Conservation (phyloP, 768 basidiomycete genomes). For the Lactifluus subvellereus region DNA sequence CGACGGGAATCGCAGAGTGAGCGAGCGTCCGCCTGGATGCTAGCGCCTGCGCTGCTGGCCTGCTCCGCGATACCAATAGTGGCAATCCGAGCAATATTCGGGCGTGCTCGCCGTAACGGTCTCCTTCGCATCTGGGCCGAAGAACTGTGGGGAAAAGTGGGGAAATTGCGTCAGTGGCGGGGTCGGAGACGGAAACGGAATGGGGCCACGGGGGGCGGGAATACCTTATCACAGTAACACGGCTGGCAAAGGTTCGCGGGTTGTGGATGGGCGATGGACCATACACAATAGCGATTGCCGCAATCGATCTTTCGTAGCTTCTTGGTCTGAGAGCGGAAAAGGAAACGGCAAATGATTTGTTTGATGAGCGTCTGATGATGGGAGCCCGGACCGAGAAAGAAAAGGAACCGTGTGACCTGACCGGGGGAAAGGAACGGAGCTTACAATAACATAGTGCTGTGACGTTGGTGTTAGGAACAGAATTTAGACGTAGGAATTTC, state of each 20-base stretch:
- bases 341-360: background rate
- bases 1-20: background rate
- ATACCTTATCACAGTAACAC: conserved; percentile 42
- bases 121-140: conserved; percentile 65
- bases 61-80: conserved; percentile 28
- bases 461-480: conserved; percentile 19
- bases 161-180: conserved; percentile 8
- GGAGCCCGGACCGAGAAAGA: conserved; percentile 3
- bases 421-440: conserved; percentile 28
- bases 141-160: conserved; percentile 43
- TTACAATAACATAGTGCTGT: conserved; percentile 65
- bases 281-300: conserved; percentile 37
- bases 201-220: conserved; percentile 21
- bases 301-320: conserved; percentile 54
- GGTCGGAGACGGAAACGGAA: conserved; percentile 8
- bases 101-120: conserved; percentile 45
- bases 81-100: conserved; percentile 36
- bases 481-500: conserved; percentile 26
- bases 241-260: conserved; percentile 32
- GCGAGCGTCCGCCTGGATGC: background rate
- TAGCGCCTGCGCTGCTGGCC: conserved; percentile 24
- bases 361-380: conserved; percentile 15
- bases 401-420: conserved; percentile 7
- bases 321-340: conserved; percentile 38
- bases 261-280: conserved; percentile 37